These are phyloP conservation scores for Euphorbia pulcherrima DNA, from an alignment of 345 rosid genomes.

Conservation along the genomic window DNA sequence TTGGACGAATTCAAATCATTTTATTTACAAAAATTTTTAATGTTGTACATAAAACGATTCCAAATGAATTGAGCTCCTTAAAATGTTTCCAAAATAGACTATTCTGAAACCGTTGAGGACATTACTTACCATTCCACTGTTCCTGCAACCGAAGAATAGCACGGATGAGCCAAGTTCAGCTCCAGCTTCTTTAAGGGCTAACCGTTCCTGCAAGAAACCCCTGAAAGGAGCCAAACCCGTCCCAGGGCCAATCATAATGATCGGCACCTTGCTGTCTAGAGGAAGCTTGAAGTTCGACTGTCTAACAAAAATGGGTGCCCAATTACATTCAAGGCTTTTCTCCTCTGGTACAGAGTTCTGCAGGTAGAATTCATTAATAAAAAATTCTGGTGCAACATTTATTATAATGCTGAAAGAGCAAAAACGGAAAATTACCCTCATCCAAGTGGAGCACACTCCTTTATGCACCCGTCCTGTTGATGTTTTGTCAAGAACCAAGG, in stretches of 20 bases:
- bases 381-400: neutral
- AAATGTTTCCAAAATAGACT: constrained; percentile 7
- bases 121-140: constrained; percentile 61
- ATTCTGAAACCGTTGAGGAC: constrained; percentile 4
- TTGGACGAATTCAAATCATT: no score
- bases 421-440: constrained; percentile 46
- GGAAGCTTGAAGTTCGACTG: constrained; percentile 96
- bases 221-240: constrained; percentile 98
- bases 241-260: constrained; percentile 96
- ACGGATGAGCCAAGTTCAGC: constrained; percentile 71
- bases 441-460: constrained; percentile 98
- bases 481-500: constrained; percentile 77
- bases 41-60: no score
- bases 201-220: constrained; percentile 91
- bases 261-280: constrained; percentile 61
- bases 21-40: no score
- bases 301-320: constrained; percentile 81
- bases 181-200: constrained; percentile 66
- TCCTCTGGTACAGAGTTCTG: constrained; percentile 70
- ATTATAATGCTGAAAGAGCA: neutral
- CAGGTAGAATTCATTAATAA: neutral
- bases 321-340: constrained; percentile 62
- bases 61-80: no score
- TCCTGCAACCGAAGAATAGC: constrained; percentile 95
- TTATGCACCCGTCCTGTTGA: constrained; percentile 81